These are phyloP conservation scores for Cryptococcus sp. DNA, from an alignment of 1,284 basidiomycete genomes.

Conservation along the genomic window DNA sequence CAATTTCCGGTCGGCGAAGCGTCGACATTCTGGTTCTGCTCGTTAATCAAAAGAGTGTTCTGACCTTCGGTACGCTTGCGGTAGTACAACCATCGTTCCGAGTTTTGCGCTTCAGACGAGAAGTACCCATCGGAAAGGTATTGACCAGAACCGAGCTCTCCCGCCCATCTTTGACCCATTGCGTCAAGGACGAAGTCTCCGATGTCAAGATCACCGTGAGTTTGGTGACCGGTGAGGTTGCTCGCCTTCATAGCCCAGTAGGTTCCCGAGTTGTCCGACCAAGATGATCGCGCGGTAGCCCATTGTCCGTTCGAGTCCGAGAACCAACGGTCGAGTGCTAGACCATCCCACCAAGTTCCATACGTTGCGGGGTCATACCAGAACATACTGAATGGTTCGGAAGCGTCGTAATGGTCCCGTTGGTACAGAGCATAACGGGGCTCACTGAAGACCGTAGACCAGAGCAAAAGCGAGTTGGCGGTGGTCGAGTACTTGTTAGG, in stretches of 20 bases:
- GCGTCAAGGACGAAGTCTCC: slow-evolving; percentile 97
- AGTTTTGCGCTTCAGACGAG: slow-evolving; percentile 64
- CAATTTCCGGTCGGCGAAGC: slow-evolving; percentile 65
- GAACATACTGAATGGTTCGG: slow-evolving; percentile 95
- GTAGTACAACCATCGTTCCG: slow-evolving; percentile 85
- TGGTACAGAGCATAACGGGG: slow-evolving; percentile 85
- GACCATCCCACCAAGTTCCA: slow-evolving; percentile 89
- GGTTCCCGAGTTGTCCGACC: slow-evolving; percentile 82
- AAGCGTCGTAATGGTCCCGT: slow-evolving; percentile 83
- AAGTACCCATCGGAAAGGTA: slow-evolving; percentile 77
- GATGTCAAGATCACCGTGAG: slow-evolving; percentile 88
- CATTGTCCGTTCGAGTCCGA: slow-evolving; percentile 70
- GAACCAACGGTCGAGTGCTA: slow-evolving; percentile 81
- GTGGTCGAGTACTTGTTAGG: slow-evolving; percentile 77
- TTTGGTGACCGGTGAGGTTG: slow-evolving; percentile 73
- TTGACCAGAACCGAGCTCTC: slow-evolving; percentile 87
- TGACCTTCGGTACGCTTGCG: slow-evolving; percentile 96
- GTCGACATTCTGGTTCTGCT: slow-evolving; percentile 75
- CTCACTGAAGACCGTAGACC: slow-evolving; percentile 65
- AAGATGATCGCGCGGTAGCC: slow-evolving; percentile 87
- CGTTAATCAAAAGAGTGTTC: slow-evolving; percentile 83
- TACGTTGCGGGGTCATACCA: slow-evolving; percentile 85
- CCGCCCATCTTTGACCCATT: slow-evolving; percentile 90
- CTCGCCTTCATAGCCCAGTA: slow-evolving; percentile 90
- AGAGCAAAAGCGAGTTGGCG: slow-evolving; percentile 61